Percentiles rank a stretch among this genome's conserved stretches.
Conservation (phyloP, 164 flowering plant genomes). For the Amborella trichopoda region DNA sequence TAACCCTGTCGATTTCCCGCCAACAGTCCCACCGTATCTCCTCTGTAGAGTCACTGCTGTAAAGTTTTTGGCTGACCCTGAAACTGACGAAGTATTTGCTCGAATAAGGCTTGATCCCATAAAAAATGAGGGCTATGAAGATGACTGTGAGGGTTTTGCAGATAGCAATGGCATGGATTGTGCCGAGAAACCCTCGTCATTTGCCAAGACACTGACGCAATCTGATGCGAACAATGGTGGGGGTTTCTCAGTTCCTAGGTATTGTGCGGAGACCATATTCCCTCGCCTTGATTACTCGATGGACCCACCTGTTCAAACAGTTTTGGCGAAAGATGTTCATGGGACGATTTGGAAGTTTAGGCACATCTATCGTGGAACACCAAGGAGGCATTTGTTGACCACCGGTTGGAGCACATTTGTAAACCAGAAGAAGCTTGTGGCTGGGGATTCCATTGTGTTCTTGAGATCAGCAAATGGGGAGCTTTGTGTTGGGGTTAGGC, state of each 20-base stretch:
- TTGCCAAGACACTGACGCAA: constrained; percentile 51
- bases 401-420: constrained; percentile 93
- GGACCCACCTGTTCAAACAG: constrained; percentile 62
- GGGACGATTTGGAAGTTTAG: constrained; percentile 47
- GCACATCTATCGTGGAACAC: constrained; percentile 62
- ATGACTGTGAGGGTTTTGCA: not conserved
- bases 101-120: constrained; percentile 18
- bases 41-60: constrained; percentile 31
- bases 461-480: constrained; percentile 28
- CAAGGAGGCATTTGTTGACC: constrained; percentile 62
- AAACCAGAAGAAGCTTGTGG: constrained; percentile 53
- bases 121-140: not conserved
- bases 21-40: constrained; percentile 11
- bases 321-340: constrained; percentile 32
- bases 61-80: constrained; percentile 27
- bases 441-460: constrained; percentile 71
- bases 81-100: constrained; percentile 44
- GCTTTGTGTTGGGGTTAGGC: constrained; percentile 42
- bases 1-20: constrained; percentile 7
- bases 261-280: constrained; percentile 67
- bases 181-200: constrained; percentile 23
- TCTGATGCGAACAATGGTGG: constrained; percentile 87
- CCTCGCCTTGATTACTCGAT: constrained; percentile 40
- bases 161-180: constrained; percentile 1
- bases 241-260: constrained; percentile 76